Evolutionary conservation across 768 basidiomycete genomes (phyloP).

Genomic region (Mycena vitilis): DNA sequence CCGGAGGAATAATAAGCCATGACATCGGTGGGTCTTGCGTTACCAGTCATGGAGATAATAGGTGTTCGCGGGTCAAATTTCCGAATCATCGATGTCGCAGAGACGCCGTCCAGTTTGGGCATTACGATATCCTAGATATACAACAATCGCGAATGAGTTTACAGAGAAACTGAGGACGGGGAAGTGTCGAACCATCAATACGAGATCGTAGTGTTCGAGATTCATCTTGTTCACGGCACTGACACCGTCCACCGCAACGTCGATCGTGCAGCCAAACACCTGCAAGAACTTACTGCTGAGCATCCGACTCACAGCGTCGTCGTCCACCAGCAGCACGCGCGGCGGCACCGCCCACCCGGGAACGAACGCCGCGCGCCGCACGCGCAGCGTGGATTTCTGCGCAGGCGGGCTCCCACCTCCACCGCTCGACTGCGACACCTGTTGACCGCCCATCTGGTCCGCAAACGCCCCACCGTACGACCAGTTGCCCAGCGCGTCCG

Average conservation of each 20-base stretch:
- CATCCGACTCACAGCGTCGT: constrained; percentile 92
- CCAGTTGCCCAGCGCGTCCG: too few relatives aligned
- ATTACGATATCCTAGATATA: constrained; percentile 88
- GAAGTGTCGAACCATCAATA: constrained; percentile 90
- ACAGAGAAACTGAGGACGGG: constrained; percentile 7
- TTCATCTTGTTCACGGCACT: constrained; percentile 97
- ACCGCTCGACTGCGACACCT: too few relatives aligned
- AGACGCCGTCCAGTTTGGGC: constrained; percentile 88
- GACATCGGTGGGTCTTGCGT: constrained; percentile 92
- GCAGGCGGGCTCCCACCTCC: too few relatives aligned
- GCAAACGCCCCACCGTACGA: too few relatives aligned
- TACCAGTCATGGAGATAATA: constrained; percentile 98
- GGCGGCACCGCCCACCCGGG: constrained; percentile 94
- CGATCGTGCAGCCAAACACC: constrained; percentile 93
- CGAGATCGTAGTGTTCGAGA: constrained; percentile 93
- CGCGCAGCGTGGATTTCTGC: constrained; percentile 70
- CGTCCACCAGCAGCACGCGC: constrained; percentile 91
- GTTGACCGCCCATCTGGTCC: too few relatives aligned
- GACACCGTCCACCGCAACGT: constrained; percentile 93
- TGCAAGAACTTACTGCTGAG: constrained; percentile 92
- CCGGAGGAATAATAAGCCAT: constrained; percentile 89
- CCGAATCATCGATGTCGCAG: constrained; percentile 91
- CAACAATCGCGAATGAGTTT: neutral
- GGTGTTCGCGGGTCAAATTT: constrained; percentile 96
- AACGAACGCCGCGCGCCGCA: constrained; percentile 81